Evolutionary conservation across 2,329 filamentous ascomycete genomes (phyloP).

Genomic region (Thelonectria rubi): DNA sequence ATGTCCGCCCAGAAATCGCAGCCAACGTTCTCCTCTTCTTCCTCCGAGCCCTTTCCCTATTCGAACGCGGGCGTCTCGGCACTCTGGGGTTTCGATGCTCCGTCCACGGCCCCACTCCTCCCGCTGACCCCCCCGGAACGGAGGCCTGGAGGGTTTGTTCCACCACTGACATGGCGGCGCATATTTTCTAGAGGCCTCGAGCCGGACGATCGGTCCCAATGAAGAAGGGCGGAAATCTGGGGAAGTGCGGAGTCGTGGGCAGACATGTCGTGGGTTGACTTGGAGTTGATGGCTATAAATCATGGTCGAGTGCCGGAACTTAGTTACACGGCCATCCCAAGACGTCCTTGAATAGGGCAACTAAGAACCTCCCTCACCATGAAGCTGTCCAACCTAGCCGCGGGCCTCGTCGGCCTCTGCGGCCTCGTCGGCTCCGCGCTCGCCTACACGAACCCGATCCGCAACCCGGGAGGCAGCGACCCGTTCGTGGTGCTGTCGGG

Average conservation of each 20-base stretch:
- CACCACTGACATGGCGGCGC: conserved; percentile 20
- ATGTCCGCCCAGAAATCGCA: not conserved
- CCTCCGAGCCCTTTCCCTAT: conserved; percentile 3
- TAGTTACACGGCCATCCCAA: not conserved
- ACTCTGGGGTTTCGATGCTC: not conserved
- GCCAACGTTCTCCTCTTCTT: not conserved
- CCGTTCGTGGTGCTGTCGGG: conserved; percentile 60
- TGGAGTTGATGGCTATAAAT: not conserved
- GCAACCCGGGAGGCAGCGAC: conserved; percentile 58
- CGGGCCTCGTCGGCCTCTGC: conserved; percentile 3
- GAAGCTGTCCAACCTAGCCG: conserved; percentile 19
- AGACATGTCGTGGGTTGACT: not conserved
- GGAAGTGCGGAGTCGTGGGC: conserved; percentile 2
- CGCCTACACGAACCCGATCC: conserved; percentile 61
- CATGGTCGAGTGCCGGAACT: not conserved
- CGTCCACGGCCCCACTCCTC: conserved; percentile 3
- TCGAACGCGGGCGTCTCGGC: conserved; percentile 3
- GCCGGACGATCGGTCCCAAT: not conserved
- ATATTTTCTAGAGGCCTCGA: not conserved
- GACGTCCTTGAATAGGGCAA: no score
- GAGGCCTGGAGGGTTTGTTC: conserved; percentile 15
- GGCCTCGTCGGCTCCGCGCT: conserved; percentile 25
- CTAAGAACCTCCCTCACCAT: not conserved
- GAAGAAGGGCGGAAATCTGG: not conserved
- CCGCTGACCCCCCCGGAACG: not conserved